Base-by-base conservation (phyloP, 805 yeast genomes). In the Debaryomyces maramus region DNA sequence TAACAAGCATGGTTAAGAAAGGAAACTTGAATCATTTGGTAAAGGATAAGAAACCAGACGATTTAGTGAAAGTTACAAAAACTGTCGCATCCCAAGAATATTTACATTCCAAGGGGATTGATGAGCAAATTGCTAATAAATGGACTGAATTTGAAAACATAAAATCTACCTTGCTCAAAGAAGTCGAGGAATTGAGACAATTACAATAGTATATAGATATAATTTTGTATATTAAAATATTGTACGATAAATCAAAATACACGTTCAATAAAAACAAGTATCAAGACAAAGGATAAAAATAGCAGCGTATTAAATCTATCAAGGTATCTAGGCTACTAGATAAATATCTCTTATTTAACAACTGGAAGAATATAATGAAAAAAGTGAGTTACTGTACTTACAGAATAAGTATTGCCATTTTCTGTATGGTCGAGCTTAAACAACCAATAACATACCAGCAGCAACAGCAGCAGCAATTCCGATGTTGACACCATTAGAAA, bases 1-100 rank as follows among this genome's bases (percentile, higher is more conserved):
- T 85, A 38, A 83, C 93, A 10, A 77, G 78, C 43, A 85, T 86
- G 88, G 89, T 85, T 11, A 78, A 81, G 55, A 78, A 72, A 49
- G 83, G 79, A 2, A 53, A 52, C 2, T 34, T 53, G 11, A 55
- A 38, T 16, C 44, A 36, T 17, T 40, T 35, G 42, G 45, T 38
- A 16, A 39, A 35, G 27, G 40, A 41, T 13, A 15, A 33, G 16
- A 33, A 32, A 1, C 45, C 48, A 7, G 30, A 39, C 19, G 37
- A 29, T 23, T 30, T 51, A 24, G 45, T 53, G 26, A 39, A 41
- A 14, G 31, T 44, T 17, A 34, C 29, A 38, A 34, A 34, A 18
- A 6, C 17, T 34, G 41, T 16, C 18, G 21, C 27, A 17, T 24
- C 30, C 23, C n/a, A n/a, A 3, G 18, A 17, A 13, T 18, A 19